Evolutionary conservation across 345 rosid species (phyloP).

Genomic region (Pugionium cornutum): DNA sequence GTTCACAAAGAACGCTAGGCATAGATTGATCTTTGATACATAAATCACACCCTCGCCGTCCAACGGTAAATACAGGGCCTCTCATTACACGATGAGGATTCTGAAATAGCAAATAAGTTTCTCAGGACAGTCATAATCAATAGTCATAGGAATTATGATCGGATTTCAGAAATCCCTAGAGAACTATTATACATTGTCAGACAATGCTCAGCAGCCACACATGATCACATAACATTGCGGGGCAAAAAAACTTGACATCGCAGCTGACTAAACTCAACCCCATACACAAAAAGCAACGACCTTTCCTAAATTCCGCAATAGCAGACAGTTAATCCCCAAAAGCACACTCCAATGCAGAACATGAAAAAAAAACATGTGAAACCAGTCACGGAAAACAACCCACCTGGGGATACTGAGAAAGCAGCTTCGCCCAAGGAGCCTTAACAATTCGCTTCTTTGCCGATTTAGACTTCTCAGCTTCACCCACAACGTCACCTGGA

Average conservation of each 20-base stretch:
- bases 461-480: conserved; percentile 33
- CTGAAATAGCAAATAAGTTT: conserved; percentile 46
- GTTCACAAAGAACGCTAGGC: conserved; percentile 65
- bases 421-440: conserved; percentile 86
- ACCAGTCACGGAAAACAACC: conserved; percentile 17
- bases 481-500: conserved; percentile 48
- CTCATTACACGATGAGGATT: conserved; percentile 65
- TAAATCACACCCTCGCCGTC: conserved; percentile 72
- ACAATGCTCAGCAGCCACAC: background rate
- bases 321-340: conserved; percentile 9
- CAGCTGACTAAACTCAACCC: background rate
- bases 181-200: conserved; percentile 11
- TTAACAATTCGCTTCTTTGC: conserved; percentile 45
- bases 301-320: background rate
- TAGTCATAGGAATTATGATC: conserved; percentile 5
- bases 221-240: background rate
- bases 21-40: conserved; percentile 60
- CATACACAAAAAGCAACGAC: background rate
- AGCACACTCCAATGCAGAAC: background rate
- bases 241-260: background rate
- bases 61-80: conserved; percentile 67
- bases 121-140: conserved; percentile 22
- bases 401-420: conserved; percentile 85
- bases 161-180: background rate
- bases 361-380: background rate